These are phyloP conservation scores for Eleusine coracana DNA, from an alignment of 176 grass and related monocot genomes.

Conservation along the genomic window DNA sequence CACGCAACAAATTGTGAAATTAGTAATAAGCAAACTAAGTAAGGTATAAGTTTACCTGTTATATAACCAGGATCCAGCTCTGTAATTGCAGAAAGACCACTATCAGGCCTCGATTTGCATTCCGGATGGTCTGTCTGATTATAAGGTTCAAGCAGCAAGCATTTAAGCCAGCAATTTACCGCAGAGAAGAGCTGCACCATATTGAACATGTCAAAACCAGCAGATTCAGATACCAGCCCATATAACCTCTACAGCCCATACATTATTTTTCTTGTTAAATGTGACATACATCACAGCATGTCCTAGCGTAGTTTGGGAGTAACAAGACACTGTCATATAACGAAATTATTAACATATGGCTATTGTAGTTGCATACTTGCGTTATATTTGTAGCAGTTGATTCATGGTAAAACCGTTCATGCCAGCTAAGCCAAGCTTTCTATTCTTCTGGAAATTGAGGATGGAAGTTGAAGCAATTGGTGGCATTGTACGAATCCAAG, in stretches of 20 bases:
- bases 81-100: slow-evolving; percentile 95
- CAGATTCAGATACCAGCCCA: slow-evolving; percentile 5
- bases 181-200: slow-evolving; percentile 83
- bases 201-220: slow-evolving; percentile 16
- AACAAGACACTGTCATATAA: slow-evolving; percentile 9
- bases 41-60: slow-evolving; percentile 66
- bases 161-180: slow-evolving; percentile 96
- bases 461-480: background rate
- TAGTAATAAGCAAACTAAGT: slow-evolving; percentile 1
- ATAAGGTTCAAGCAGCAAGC: slow-evolving; percentile 93
- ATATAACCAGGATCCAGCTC: slow-evolving; percentile 97
- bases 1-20: background rate
- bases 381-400: background rate
- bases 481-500: background rate
- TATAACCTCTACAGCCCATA: background rate
- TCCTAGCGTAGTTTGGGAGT: background rate
- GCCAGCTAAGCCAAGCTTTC: background rate
- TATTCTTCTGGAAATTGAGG: background rate
- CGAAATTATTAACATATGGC: background rate
- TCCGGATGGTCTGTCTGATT: slow-evolving; percentile 89
- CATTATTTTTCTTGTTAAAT: background rate
- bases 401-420: background rate
- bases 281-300: background rate
- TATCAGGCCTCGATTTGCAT: slow-evolving; percentile 95
- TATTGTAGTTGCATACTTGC: background rate